Evolutionary conservation across 176 grass and related monocot species (phyloP).

Genomic region (Lolium rigidum): DNA sequence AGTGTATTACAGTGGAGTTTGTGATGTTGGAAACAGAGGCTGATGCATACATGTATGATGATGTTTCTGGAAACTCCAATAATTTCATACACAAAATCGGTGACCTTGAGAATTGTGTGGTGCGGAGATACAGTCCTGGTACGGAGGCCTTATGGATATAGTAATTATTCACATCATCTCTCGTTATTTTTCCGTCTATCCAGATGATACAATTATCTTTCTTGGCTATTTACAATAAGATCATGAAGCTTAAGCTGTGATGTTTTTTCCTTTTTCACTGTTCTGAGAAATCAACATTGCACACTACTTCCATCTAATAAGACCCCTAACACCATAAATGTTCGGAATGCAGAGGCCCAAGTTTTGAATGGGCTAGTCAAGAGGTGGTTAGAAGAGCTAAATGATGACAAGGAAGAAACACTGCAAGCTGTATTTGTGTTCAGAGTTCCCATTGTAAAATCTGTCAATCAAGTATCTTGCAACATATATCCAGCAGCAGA

Average conservation of each 20-base stretch:
- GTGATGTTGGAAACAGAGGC: conserved; percentile 66
- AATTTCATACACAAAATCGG: conserved; percentile 63
- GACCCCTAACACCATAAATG: conserved; percentile 28
- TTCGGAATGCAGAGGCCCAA: conserved; percentile 57
- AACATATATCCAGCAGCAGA: conserved; percentile 67
- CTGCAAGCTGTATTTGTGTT: conserved; percentile 78
- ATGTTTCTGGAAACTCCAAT: conserved; percentile 38
- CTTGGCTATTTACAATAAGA: not conserved
- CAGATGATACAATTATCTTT: conserved; percentile 8
- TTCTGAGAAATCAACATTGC: conserved; percentile 2
- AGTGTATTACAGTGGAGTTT: conserved; percentile 83
- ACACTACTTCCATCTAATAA: not conserved
- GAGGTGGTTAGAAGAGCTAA: conserved; percentile 91
- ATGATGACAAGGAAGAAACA: conserved; percentile 70
- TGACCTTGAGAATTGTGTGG: conserved; percentile 88
- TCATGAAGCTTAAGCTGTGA: conserved; percentile 16
- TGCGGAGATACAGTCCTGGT: conserved; percentile 76
- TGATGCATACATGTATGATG: conserved; percentile 46
- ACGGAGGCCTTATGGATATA: conserved; percentile 31
- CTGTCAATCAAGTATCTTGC: conserved; percentile 72
- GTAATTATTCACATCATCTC: not conserved
- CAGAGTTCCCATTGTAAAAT: conserved; percentile 62
- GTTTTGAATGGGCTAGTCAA: conserved; percentile 78
- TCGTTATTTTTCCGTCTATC: conserved; percentile 18
- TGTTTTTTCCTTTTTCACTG: not conserved